phyloP scores from a whole-genome alignment of 257 asterid genomes.

The Voacanga thouarsii region DNA sequence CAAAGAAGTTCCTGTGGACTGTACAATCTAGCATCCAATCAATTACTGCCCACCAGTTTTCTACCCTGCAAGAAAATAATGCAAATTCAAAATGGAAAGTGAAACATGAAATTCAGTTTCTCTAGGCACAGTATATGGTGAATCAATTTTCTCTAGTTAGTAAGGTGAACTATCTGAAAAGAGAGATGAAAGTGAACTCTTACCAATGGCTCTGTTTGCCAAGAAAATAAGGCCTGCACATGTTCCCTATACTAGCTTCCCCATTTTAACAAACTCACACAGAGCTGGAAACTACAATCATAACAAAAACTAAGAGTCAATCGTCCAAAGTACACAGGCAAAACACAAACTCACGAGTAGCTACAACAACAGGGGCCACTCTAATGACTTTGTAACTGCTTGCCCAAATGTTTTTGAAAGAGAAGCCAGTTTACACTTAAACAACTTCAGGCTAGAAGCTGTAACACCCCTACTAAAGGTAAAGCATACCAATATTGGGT shows the following conservation, averaged over 20 bases:
- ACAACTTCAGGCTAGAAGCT: background rate
- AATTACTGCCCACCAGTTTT: slow-evolving; percentile 94
- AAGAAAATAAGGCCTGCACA: slow-evolving; percentile 97
- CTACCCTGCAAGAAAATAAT: slow-evolving; percentile 50
- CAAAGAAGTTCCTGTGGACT: slow-evolving; percentile 86
- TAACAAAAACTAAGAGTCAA: slow-evolving; percentile 15
- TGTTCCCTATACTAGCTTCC: slow-evolving; percentile 99
- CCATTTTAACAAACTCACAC: slow-evolving; percentile 84
- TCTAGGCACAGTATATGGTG: background rate
- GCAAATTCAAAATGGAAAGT: slow-evolving; percentile 11
- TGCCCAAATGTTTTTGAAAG: background rate
- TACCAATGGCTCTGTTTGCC: slow-evolving; percentile 88
- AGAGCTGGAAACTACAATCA: slow-evolving; percentile 86
- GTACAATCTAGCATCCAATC: slow-evolving; percentile 92
- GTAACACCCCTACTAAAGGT: no score
- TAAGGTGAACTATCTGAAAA: background rate
- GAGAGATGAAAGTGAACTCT: slow-evolving; percentile 9
- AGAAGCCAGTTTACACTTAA: background rate
- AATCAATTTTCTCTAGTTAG: background rate
- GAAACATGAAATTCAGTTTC: background rate
- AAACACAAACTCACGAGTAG: background rate
- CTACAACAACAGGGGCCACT: background rate
- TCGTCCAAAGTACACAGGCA: background rate
- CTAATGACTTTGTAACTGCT: background rate
- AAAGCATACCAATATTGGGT: no score